Base-by-base conservation (phyloP, 805 yeast species). In the Ogataea salicorniae region DNA sequence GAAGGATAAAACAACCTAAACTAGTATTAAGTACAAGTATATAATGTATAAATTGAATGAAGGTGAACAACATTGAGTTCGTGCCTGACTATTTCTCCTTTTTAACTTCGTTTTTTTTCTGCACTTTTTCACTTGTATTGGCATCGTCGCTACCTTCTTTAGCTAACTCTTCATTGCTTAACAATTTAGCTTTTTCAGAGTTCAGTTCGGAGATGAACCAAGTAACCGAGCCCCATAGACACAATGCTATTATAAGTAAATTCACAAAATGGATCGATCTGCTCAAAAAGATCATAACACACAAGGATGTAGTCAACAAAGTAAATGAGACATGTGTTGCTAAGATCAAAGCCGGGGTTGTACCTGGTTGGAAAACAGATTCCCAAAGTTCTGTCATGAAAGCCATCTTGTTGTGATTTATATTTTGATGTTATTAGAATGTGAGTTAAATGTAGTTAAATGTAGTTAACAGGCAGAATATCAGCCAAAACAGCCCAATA, bases 341-440 rank as follows among this genome's bases (percentile, higher is more conserved):
- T 36, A 75, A 73, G n/a, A 90, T 74, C 44, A 94, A 74, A 1
- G 95, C 89, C 1, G 97, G 97, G 1, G 94, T 79, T 1, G 96
- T 80, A 1, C 99, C 99, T 6, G 98, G 97, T 16, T 88, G 83
- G 67, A 92, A 87, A 26, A 94, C 80, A 14, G 96, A 87, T 47
- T 86, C 83, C 97, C 97, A 91, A 39, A 92, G 74, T 23, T 86
- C 95, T 23, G 67, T 70, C 35, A 85, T 49, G 61, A 82, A 82
- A 67, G 73, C 68, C 55, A 57, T 50, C 33, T 41, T 45, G n/a
- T 23, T 35, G 31, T 26, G 31, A 15, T 41, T 4, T 18, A n/a
- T 22, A 15, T 37, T 5, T 37, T 9, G 6, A 9, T 37, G 22
- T n/a, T 37, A 7, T 26, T 39, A n/a, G 8, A 15, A 14, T 2